phyloP scores from a whole-genome alignment of 257 asterid species.

The Perilla frutescens region DNA sequence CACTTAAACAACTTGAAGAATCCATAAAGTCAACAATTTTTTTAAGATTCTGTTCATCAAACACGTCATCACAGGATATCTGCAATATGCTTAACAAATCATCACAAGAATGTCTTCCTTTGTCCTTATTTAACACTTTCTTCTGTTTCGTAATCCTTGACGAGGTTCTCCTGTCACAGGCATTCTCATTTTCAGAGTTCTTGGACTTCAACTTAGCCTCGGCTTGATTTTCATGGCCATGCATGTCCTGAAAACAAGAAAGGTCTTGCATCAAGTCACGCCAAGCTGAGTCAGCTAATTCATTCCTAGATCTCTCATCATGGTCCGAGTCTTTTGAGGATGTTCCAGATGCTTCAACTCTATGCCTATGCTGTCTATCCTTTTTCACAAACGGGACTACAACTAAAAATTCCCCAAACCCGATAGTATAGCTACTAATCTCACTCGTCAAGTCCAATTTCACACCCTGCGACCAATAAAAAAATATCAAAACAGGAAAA shows the following conservation, averaged over 20 bases:
- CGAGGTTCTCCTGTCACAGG: slow-evolving; percentile 35
- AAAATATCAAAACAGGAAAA: neutral
- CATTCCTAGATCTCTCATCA: slow-evolving; percentile 42
- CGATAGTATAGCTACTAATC: slow-evolving; percentile 53
- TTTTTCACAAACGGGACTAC: slow-evolving; percentile 71
- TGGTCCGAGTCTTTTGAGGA: slow-evolving; percentile 31
- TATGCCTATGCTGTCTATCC: slow-evolving; percentile 46
- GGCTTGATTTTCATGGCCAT: slow-evolving; percentile 38
- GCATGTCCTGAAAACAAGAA: slow-evolving; percentile 46
- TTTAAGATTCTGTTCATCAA: slow-evolving; percentile 54
- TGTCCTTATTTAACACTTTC: slow-evolving; percentile 42
- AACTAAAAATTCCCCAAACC: slow-evolving; percentile 70
- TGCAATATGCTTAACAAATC: slow-evolving; percentile 53
- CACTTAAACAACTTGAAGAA: slow-evolving; percentile 61
- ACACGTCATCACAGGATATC: slow-evolving; percentile 39
- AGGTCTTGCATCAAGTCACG: slow-evolving; percentile 76
- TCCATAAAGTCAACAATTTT: slow-evolving; percentile 53
- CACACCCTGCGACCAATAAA: slow-evolving; percentile 61
- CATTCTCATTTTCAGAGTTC: slow-evolving; percentile 41
- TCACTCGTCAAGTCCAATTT: slow-evolving; percentile 64
- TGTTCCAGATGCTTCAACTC: slow-evolving; percentile 44
- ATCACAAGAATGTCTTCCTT: slow-evolving; percentile 43
- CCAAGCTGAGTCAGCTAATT: slow-evolving; percentile 72
- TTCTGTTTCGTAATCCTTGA: slow-evolving; percentile 41
- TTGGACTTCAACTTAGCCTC: slow-evolving; percentile 37